Conservation (phyloP, 208 protist genomes). For the Leishmania tropica region DNA sequence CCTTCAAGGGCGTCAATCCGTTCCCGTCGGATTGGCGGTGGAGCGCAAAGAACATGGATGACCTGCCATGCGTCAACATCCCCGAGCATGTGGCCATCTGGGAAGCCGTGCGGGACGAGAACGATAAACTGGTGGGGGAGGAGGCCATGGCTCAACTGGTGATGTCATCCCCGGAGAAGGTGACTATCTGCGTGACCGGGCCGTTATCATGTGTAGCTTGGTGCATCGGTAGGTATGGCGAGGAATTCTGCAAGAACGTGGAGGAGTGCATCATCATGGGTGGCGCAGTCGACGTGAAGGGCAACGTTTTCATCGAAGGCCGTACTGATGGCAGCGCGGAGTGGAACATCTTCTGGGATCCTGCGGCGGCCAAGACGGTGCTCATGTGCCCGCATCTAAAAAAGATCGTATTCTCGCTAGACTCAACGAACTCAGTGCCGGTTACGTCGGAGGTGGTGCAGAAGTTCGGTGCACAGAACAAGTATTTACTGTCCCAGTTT, state of each 20-base stretch:
- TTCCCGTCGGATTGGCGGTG: constrained; percentile 87
- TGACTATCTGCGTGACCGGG: constrained; percentile 89
- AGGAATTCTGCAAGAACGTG: constrained; percentile 74
- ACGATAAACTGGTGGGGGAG: constrained; percentile 69
- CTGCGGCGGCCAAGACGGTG: constrained; percentile 70
- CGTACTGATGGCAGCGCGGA: constrained; percentile 81
- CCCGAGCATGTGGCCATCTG: constrained; percentile 53
- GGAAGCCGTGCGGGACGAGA: constrained; percentile 42
- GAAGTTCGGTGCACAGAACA: constrained; percentile 77
- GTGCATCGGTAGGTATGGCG: constrained; percentile 84
- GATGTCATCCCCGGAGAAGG: constrained; percentile 64
- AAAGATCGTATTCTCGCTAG: constrained; percentile 81
- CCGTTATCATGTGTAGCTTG: constrained; percentile 86
- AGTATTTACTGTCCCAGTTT: constrained; percentile 85
- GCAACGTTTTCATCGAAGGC: constrained; percentile 81
- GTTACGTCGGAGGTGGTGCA: constrained; percentile 70
- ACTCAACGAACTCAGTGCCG: constrained; percentile 86
- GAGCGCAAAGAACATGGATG: constrained; percentile 84
- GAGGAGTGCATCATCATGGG: constrained; percentile 91
- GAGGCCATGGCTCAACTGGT: constrained; percentile 80
- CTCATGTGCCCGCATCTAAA: constrained; percentile 53
- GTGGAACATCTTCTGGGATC: constrained; percentile 94
- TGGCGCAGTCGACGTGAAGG: constrained; percentile 78
- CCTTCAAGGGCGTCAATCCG: constrained; percentile 79
- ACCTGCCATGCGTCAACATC: constrained; percentile 84